Conservation (phyloP, 2,329 filamentous ascomycete species). For the Diaporthe sp. region DNA sequence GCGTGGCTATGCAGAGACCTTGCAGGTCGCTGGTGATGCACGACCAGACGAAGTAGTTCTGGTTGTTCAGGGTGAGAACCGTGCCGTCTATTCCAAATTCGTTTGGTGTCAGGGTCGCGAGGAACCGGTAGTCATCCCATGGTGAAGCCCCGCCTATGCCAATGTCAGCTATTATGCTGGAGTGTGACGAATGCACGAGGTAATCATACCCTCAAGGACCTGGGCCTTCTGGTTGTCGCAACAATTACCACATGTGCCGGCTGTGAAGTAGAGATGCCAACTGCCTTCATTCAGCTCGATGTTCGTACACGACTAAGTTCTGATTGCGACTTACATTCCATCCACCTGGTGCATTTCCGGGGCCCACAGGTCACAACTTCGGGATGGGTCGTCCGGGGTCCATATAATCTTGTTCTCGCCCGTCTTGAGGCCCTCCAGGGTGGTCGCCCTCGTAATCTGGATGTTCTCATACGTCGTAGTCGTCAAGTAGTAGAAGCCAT, state of each 20-base stretch:
- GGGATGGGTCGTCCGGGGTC: neutral
- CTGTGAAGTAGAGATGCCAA: slow-evolving; percentile 12
- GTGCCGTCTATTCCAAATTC: slow-evolving; percentile 28
- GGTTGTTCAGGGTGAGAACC: slow-evolving; percentile 4
- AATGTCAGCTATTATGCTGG: neutral
- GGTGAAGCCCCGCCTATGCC: neutral
- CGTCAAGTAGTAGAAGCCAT: slow-evolving; percentile 22
- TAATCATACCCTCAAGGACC: neutral
- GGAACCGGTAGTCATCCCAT: slow-evolving; percentile 10
- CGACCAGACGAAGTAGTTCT: slow-evolving; percentile 37
- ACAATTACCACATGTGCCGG: slow-evolving; percentile 39
- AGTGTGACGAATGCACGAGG: neutral
- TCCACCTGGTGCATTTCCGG: slow-evolving; percentile 42
- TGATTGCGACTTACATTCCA: neutral
- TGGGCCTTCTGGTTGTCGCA: slow-evolving; percentile 7
- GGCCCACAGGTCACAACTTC: slow-evolving; percentile 32
- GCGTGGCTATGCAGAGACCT: slow-evolving; percentile 36
- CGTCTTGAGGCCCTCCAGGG: slow-evolving; percentile 5
- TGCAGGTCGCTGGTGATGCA: slow-evolving; percentile 37
- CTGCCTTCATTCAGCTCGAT: neutral
- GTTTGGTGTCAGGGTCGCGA: neutral
- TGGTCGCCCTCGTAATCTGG: slow-evolving; percentile 4
- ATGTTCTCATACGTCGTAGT: slow-evolving; percentile 5
- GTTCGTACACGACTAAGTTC: accelerated
- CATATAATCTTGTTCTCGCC: slow-evolving; percentile 17